These are phyloP conservation scores for Blepharisma stoltei DNA, from an alignment of 73 alveolate genomes.

Conservation along the genomic window DNA sequence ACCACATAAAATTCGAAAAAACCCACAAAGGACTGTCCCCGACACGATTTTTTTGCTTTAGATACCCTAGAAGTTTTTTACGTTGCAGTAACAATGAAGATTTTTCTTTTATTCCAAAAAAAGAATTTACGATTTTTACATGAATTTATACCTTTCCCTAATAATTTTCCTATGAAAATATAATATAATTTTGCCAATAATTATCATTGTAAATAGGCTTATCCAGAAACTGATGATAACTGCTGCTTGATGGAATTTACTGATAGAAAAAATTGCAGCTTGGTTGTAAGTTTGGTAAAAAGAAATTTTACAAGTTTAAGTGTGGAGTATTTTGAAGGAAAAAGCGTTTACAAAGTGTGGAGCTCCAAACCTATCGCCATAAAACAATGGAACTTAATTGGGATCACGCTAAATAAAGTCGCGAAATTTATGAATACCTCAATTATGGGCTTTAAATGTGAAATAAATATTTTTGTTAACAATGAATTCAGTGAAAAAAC, in stretches of 20 bases:
- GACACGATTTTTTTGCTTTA: constrained; percentile 19
- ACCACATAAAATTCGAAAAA: background rate
- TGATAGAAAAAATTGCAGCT: background rate
- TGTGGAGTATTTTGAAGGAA: constrained; percentile 16
- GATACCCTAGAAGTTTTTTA: background rate
- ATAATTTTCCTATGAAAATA: no score
- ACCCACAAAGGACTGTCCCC: constrained; percentile 8
- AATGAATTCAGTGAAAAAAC: background rate
- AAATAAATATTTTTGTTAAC: constrained; percentile 16
- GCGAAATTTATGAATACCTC: background rate
- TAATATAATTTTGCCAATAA: no score
- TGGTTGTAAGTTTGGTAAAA: background rate
- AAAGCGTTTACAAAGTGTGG: background rate
- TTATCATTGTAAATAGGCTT: no score
- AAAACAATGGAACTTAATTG: constrained; percentile 22
- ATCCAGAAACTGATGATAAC: background rate
- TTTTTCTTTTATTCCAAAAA: background rate
- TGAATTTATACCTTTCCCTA: no score
- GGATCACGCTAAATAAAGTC: background rate
- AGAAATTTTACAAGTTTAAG: background rate
- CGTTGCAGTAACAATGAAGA: background rate
- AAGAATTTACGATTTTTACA: constrained; percentile 1
- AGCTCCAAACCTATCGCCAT: background rate
- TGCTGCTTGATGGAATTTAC: background rate
- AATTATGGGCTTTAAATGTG: background rate